phyloP scores from a whole-genome alignment of 2,329 filamentous ascomycete genomes.

The Chrysosporium queenslandicum region DNA sequence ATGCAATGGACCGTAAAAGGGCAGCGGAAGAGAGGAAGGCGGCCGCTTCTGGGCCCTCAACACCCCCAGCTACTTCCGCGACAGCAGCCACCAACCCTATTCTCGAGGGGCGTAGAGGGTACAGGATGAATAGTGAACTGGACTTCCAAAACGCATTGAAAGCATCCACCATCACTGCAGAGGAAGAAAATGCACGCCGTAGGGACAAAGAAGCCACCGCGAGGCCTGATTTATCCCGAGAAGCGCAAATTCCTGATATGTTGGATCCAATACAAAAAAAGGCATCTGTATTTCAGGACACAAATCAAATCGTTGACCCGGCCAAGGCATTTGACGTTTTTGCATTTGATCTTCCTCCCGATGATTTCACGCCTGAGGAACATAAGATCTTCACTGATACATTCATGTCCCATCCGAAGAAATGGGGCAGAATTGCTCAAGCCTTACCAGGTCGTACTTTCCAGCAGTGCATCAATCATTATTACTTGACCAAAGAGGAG shows the following conservation, averaged over 20 bases:
- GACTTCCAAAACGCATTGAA: constrained; percentile 41
- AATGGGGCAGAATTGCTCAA: constrained; percentile 44
- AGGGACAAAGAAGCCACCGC: constrained; percentile 36
- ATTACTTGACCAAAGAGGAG: constrained; percentile 43
- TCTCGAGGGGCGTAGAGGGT: constrained; percentile 34
- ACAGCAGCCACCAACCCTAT: constrained; percentile 25
- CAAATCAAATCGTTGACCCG: constrained; percentile 35
- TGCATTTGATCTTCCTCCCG: constrained; percentile 36
- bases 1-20: constrained; percentile 35
- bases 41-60: constrained; percentile 30
- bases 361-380: constrained; percentile 41
- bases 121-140: constrained; percentile 41
- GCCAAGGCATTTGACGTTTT: constrained; percentile 36
- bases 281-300: constrained; percentile 37
- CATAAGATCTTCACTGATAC: constrained; percentile 39
- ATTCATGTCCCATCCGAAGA: constrained; percentile 42
- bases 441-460: constrained; percentile 38
- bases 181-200: constrained; percentile 39
- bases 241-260: constrained; percentile 43
- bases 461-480: constrained; percentile 42
- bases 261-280: constrained; percentile 33
- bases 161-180: constrained; percentile 40
- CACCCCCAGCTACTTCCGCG: constrained; percentile 21
- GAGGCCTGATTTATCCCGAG: constrained; percentile 36
- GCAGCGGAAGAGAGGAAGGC: constrained; percentile 29